Evolutionary conservation across 805 yeast species (phyloP).

Genomic region (Saturnispora sanitii): DNA sequence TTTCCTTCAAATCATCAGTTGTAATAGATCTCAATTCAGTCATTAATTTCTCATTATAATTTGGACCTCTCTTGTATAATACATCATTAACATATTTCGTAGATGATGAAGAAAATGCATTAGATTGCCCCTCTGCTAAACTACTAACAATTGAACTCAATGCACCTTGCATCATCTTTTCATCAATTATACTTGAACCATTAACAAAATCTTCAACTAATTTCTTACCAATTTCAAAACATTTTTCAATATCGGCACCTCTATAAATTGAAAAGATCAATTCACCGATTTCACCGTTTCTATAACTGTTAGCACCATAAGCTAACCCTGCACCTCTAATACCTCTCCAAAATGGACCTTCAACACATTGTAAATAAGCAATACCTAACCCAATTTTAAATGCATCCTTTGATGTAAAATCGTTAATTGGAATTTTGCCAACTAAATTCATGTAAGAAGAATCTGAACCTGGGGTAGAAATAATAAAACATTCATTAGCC

Average conservation of each 20-base stretch:
- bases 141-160: constrained; percentile 64
- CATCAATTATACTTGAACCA: constrained; percentile 48
- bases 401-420: constrained; percentile 47
- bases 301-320: constrained; percentile 66
- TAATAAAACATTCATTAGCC: constrained; percentile 45
- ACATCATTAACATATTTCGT: constrained; percentile 57
- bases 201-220: constrained; percentile 52
- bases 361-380: constrained; percentile 73
- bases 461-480: constrained; percentile 76
- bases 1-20: constrained; percentile 39
- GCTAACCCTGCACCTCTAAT: constrained; percentile 92
- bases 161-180: constrained; percentile 57
- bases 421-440: constrained; percentile 46
- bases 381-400: constrained; percentile 64
- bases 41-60: constrained; percentile 48
- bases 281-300: constrained; percentile 56
- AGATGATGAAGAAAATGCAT: constrained; percentile 53
- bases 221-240: constrained; percentile 47
- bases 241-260: constrained; percentile 71
- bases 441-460: constrained; percentile 58
- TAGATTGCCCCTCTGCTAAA: constrained; percentile 60
- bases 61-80: constrained; percentile 60
- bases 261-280: constrained; percentile 62
- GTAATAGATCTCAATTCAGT: constrained; percentile 42
- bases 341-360: constrained; percentile 96